Conservation (phyloP, 2,329 filamentous ascomycete species). For the Penicillium sp. region DNA sequence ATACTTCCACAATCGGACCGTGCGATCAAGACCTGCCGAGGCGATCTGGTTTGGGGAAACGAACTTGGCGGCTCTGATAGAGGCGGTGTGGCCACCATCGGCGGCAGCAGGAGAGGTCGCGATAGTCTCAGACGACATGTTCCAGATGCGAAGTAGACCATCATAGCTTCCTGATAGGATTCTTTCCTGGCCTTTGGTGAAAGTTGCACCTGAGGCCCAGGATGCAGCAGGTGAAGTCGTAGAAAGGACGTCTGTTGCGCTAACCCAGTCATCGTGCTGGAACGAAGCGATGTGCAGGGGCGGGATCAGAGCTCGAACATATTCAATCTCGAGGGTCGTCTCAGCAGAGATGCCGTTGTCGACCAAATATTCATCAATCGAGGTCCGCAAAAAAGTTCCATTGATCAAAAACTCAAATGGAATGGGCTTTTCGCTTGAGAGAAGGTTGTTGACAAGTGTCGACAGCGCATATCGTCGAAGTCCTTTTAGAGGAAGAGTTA, state of each 20-base stretch:
- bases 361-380: constrained; percentile 85
- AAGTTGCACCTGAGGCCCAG: constrained; percentile 51
- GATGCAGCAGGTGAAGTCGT: constrained; percentile 59
- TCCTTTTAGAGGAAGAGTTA: constrained; percentile 36
- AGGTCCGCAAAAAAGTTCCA: constrained; percentile 84
- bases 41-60: constrained; percentile 74
- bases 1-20: constrained; percentile 88
- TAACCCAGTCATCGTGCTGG: constrained; percentile 97
- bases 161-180: constrained; percentile 95
- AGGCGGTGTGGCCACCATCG: constrained; percentile 70
- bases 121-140: constrained; percentile 78
- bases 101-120: constrained; percentile 68
- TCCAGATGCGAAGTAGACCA: constrained; percentile 84
- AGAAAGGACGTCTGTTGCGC: constrained; percentile 78
- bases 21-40: constrained; percentile 79
- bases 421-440: constrained; percentile 53
- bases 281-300: constrained; percentile 88
- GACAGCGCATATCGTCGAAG: constrained; percentile 60
- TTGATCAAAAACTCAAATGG: constrained; percentile 90
- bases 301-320: constrained; percentile 86
- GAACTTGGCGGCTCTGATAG: constrained; percentile 81
- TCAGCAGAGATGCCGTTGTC: constrained; percentile 85
- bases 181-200: constrained; percentile 60
- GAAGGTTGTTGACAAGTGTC: constrained; percentile 61
- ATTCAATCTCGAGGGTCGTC: constrained; percentile 82